Evolutionary conservation across 345 rosid species (phyloP), one percentile per base, ranked within the genome.

Genomic region (rapeseed (Brassica napus)): DNA sequence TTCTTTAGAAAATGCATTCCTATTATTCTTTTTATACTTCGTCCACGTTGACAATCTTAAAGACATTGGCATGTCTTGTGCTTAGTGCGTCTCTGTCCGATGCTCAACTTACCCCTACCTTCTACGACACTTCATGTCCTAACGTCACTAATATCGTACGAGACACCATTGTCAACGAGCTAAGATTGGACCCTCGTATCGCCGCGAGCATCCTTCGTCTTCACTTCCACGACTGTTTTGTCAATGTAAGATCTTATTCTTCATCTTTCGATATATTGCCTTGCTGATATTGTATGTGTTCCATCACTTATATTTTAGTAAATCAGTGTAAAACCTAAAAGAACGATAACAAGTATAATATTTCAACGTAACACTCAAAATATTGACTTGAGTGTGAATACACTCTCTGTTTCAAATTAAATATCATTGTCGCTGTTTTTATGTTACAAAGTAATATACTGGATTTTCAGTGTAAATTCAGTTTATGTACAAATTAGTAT

Each of bases 191-290:
- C 14, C 83, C 83, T 80, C 86, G 92, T 66, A 87, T 85, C 81
- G 86, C 84, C 14, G 92, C 88, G 58, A 84, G 89, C 61, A 79
- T 89, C 62, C 86, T 89, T 52, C 90, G 92, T 69, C 82, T 89
- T 26, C 89, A 87, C 79, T 89, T 89, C 82, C 92, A 89, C 12
- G 92, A 89, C 32, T 89, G 92, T 62, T 89, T 89, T 15, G 92
- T 89, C 42, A 79, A 85, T 37, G 92, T 88, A 88, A 28, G 72
- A 52, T 34, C 2, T 5, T 7, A 49, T 16, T 23, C 24, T 69
- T 6, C 9, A 68, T 57, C 60, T 18, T 12, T 60, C 8, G 77
- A 26, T 26, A 26, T 74, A 59, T 74, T 21, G 10, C 15, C 52
- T 21, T 55, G 5, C 4, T n/a, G 15, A 14, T 65, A 16, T 28